Base-by-base conservation (phyloP, 1,139 yeast species). In the Lodderomyces oxycetoniae region DNA sequence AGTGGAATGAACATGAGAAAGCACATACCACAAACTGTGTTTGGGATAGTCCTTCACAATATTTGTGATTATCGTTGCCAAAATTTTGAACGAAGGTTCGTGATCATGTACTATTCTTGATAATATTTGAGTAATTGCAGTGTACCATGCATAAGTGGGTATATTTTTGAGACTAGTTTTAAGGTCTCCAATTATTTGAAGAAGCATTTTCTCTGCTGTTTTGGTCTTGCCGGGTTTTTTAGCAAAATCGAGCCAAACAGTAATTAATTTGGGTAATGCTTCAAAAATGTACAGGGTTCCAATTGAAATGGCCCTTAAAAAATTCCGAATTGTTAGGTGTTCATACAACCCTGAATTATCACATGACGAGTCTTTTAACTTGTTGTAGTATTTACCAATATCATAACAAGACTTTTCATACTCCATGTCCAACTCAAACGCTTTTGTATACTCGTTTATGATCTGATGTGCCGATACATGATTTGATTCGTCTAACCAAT, bases 221-320 rank as follows among this genome's bases (percentile, higher is more conserved):
- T 64, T 50, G 3, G 52, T 41, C 14, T 47, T 47, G 17, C 47
- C 44, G 4, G 49, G 42, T 22, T 42, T 45, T 32, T 60, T 75
- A 2, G 89, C 84, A 53, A 81, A 85, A 49, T 91, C 96, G 13
- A 93, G 64, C 98, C 98, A 93, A 13, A 88, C 71, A 0, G 96
- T 89, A 5, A 91, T 71, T 17, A 88, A 74, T 51, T 88, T 88
- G 0, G 98, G 98, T 15, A 93, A 61, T 0, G 94, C 85, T 56
- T 93, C 97, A 49, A 80, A 80, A 3, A 86, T 71, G 50, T 77
- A 83, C 31, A 75, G 72, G 5, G 79, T 70, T 0, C 95, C 93
- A 37, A 72, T 71, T 11, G 76, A 75, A 32, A 89, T 71, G 0
- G 96, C 81, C 21, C 74, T 67, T 26, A 83, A 59, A 47, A 85